Evolutionary conservation across 495 filamentous ascomycete species (phyloP), one percentile per base, ranked within the genome.

Genomic region (Aspergillus kassunensis): DNA sequence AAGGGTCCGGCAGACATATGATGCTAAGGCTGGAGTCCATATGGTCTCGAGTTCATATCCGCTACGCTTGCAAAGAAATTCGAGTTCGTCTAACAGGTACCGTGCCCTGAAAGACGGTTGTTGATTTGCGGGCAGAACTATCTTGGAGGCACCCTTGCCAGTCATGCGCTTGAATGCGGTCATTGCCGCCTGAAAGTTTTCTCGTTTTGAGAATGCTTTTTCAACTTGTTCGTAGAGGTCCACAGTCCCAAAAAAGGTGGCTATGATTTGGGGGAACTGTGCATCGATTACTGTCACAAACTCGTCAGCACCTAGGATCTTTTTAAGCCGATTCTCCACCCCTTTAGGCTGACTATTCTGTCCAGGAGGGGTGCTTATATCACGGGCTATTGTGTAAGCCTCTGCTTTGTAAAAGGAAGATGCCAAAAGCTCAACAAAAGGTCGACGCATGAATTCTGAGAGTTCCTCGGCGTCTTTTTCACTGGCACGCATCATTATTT

Each of bases 31-130:
- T 20, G 89, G 83, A 2, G 84, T 86, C 90, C 90, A 98, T 20
- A 96, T 75, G 3, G 68, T 76, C 16, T 75, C 68, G 4, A 78
- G 66, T 52, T 91, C 84, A 44, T 82, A 83, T 7, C 73, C 72
- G 7, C 83, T 82, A 37, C 86, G 79, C 53, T 77, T 80, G 67
- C 88, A 95, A 20, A 97, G 68, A 54, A 89, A 82, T 9, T 85
- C 73, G 23, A 97, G 78, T 55, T 91, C 81, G 51, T 84, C 81
- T 7, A 84, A 62, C 6, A 97, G 68, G 59, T 85, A 87, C 49
- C 84, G 88, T 15, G 83, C 82, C 55, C 79, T 86, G 70, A 97
- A 97, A 27, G 81, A 87, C 13, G 93, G 93, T 55, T 95, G 89
- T 56, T 95, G 89, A 47, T 84, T 87, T 6, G 83, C 68, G 6